Conservation (phyloP, 352 stramenopile species). For the Pythium apleroticum region DNA sequence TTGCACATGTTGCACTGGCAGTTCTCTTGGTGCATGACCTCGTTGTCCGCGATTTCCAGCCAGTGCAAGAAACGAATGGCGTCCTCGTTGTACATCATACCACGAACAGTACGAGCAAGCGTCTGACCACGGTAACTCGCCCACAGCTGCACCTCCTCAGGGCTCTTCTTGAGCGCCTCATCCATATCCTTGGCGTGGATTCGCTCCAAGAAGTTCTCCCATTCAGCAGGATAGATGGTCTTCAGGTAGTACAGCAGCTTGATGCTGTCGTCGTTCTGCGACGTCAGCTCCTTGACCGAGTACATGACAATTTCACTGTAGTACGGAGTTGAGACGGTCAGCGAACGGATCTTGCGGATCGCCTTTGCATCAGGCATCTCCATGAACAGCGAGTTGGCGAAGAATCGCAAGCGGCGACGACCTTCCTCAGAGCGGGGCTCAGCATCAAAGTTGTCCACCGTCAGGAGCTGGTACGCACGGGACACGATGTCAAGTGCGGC, state of each 20-base stretch:
- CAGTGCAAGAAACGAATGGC: constrained; percentile 82
- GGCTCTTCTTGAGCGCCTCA: constrained; percentile 75
- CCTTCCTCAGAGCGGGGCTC: constrained; percentile 81
- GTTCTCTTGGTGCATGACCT: constrained; percentile 73
- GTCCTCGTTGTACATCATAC: constrained; percentile 89
- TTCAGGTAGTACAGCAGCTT: constrained; percentile 96
- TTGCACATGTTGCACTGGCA: constrained; percentile 86
- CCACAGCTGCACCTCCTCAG: constrained; percentile 79
- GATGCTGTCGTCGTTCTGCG: constrained; percentile 90
- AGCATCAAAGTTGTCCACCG: constrained; percentile 85
- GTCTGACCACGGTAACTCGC: constrained; percentile 85
- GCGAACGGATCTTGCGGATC: constrained; percentile 82
- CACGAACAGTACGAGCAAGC: constrained; percentile 70
- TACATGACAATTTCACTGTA: constrained; percentile 90
- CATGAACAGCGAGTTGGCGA: constrained; percentile 88
- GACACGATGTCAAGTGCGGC: constrained; percentile 80
- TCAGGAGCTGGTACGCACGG: constrained; percentile 79
- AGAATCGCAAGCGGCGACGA: constrained; percentile 80
- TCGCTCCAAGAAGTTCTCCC: constrained; percentile 79
- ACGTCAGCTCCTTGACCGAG: constrained; percentile 82
- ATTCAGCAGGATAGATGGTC: constrained; percentile 85
- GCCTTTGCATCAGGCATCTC: constrained; percentile 85
- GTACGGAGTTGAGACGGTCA: constrained; percentile 86
- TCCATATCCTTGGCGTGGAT: constrained; percentile 80
- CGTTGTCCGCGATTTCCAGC: constrained; percentile 84